These are phyloP conservation scores for Magnaporthales sp. DNA, from an alignment of 2,329 filamentous ascomycete genomes.

Conservation along the genomic window DNA sequence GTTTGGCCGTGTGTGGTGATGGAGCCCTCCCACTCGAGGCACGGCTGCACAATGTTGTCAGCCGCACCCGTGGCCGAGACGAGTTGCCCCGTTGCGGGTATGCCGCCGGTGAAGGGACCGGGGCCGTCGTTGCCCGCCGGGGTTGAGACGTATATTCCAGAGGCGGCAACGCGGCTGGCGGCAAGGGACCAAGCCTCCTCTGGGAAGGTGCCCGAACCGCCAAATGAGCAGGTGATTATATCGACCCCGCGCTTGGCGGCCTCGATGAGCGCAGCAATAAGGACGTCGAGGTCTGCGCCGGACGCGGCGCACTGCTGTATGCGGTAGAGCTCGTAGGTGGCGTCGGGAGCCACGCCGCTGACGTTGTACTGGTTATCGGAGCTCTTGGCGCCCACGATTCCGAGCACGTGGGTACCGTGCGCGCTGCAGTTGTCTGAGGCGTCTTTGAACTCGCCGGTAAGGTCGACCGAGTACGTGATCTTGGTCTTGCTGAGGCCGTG, in stretches of 20 bases:
- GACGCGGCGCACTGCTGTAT: constrained; percentile 12
- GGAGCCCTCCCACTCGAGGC: not conserved
- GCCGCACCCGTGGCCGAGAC: not conserved
- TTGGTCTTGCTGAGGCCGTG: not conserved
- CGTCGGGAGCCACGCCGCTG: constrained; percentile 17
- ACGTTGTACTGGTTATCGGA: constrained; percentile 9
- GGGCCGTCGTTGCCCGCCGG: constrained; percentile 35
- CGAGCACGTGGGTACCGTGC: constrained; percentile 18
- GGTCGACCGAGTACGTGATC: constrained; percentile 13
- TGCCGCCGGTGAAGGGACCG: constrained; percentile 10
- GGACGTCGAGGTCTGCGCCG: constrained; percentile 16
- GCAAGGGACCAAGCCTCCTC: constrained; percentile 25
- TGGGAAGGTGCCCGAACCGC: constrained; percentile 13
- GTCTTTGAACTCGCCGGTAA: constrained; percentile 28
- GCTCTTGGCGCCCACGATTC: constrained; percentile 15
- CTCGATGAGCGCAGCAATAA: constrained; percentile 25
- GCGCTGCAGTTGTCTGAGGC: constrained; percentile 14
- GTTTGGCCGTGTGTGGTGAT: no score
- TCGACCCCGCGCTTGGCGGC: constrained; percentile 25
- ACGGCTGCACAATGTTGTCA: not conserved
- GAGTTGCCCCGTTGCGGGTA: not conserved
- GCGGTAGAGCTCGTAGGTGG: constrained; percentile 14
- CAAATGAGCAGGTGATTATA: constrained; percentile 25
- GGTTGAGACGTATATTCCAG: constrained; percentile 29
- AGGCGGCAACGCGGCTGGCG: constrained; percentile 28